phyloP scores from a whole-genome alignment of 2,329 filamentous ascomycete genomes.

The Colletotrichum sp. region DNA sequence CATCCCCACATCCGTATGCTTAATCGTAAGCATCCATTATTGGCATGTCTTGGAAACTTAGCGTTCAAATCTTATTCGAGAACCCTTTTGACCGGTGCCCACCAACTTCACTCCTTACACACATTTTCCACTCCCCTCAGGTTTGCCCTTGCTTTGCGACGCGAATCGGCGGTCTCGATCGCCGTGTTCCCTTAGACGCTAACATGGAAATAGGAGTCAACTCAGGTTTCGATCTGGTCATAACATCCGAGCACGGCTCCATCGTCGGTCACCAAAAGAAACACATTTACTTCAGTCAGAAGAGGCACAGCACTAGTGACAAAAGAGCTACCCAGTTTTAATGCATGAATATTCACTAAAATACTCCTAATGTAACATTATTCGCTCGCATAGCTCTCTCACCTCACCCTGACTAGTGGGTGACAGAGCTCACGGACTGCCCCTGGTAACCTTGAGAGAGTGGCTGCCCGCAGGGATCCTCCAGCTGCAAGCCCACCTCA shows the following conservation, averaged over 20 bases:
- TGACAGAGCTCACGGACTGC: background rate
- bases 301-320: background rate
- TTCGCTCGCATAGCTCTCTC: background rate
- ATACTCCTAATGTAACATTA: background rate
- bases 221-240: background rate
- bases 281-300: background rate
- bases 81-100: background rate
- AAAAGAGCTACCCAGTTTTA: background rate
- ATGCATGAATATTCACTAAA: background rate
- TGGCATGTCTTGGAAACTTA: background rate
- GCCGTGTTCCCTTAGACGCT: background rate
- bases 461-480: background rate
- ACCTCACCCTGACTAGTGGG: background rate
- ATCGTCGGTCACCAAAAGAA: background rate
- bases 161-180: background rate
- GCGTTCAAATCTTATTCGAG: background rate
- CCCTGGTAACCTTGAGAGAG: background rate
- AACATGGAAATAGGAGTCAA: background rate
- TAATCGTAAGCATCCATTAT: background rate
- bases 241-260: background rate
- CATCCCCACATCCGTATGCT: background rate
- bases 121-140: background rate
- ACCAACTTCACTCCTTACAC: background rate
- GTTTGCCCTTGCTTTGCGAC: background rate
- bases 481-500: background rate